Evolutionary conservation across 2,329 filamentous ascomycete species (phyloP).

Genomic region (Trichoderma sp.): DNA sequence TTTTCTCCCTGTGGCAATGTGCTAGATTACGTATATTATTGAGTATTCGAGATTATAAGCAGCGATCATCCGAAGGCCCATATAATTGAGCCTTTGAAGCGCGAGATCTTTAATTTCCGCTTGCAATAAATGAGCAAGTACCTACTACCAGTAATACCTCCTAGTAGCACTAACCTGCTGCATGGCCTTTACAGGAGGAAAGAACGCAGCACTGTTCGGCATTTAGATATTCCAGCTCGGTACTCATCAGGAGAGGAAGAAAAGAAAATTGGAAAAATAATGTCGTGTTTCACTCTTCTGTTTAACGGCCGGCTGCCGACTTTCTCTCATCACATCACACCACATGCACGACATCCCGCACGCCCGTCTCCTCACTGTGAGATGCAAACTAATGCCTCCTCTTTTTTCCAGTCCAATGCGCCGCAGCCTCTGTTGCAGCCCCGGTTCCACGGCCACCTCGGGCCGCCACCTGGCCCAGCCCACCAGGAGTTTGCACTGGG

Average conservation of each 20-base stretch:
- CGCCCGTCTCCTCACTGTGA: conserved; percentile 14
- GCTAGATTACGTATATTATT: neutral
- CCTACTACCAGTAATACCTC: neutral
- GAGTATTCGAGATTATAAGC: too few species aligned
- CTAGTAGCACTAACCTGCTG: neutral
- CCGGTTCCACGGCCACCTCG: conserved; percentile 23
- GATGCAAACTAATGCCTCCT: conserved; percentile 17
- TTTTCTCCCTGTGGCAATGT: neutral
- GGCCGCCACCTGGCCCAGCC: conserved; percentile 23
- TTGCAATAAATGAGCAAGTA: neutral
- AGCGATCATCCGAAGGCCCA: too few species aligned
- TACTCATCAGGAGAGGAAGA: neutral
- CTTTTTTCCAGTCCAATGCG: conserved; percentile 7
- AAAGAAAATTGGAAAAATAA: neutral
- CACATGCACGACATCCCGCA: conserved; percentile 24
- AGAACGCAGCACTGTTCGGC: neutral
- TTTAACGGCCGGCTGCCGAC: neutral
- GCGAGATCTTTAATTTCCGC: neutral
- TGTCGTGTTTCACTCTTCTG: neutral
- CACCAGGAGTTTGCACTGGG: conserved; percentile 12
- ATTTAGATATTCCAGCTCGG: neutral
- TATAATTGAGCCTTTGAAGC: neutral
- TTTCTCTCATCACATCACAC: conserved; percentile 2
- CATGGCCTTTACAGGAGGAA: neutral
- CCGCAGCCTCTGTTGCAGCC: conserved; percentile 11